A percentile compares a stretch with the other conserved stretches of the same genome.
phyloP scores from a whole-genome alignment of 1,284 basidiomycete species.

The Malassezia psittaci region DNA sequence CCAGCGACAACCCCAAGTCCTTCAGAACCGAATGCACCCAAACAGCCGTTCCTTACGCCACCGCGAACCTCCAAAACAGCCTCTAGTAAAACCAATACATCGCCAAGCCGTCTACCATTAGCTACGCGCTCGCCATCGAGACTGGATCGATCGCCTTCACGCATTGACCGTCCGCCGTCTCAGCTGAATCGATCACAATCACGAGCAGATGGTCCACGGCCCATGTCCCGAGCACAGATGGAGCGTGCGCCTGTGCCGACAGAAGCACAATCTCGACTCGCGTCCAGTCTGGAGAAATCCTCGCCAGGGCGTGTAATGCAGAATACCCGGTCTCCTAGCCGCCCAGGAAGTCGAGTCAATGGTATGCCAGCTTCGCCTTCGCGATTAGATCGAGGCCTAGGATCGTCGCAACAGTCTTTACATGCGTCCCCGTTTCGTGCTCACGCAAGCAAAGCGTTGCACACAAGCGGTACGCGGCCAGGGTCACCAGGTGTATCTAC shows the following conservation, averaged over 20 bases:
- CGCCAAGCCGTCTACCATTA: background rate
- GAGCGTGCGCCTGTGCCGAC: background rate
- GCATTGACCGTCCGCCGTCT: background rate
- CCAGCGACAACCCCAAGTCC: too few relatives aligned
- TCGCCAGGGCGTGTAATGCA: background rate
- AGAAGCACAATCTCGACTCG: too few relatives aligned
- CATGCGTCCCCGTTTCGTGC: background rate
- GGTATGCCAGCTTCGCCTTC: background rate
- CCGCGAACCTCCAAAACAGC: too few relatives aligned
- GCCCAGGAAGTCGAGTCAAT: too few relatives aligned
- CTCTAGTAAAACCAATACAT: background rate
- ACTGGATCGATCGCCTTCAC: background rate
- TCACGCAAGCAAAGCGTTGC: background rate
- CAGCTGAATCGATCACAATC: background rate
- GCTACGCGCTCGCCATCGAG: constrained; percentile 1
- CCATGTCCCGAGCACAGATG: background rate
- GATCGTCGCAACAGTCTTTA: background rate
- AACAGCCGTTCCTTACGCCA: too few relatives aligned
- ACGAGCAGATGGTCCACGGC: background rate
- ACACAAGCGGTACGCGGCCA: background rate
- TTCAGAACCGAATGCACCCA: too few relatives aligned
- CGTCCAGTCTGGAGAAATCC: background rate
- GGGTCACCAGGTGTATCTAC: background rate
- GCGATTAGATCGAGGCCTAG: background rate
- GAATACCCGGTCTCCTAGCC: too few relatives aligned